Percentiles rank a stretch among this genome's conserved stretches.
These are phyloP conservation scores for Bipolaris victoriae DNA, from an alignment of 2,329 filamentous ascomycete genomes.

Conservation along the genomic window DNA sequence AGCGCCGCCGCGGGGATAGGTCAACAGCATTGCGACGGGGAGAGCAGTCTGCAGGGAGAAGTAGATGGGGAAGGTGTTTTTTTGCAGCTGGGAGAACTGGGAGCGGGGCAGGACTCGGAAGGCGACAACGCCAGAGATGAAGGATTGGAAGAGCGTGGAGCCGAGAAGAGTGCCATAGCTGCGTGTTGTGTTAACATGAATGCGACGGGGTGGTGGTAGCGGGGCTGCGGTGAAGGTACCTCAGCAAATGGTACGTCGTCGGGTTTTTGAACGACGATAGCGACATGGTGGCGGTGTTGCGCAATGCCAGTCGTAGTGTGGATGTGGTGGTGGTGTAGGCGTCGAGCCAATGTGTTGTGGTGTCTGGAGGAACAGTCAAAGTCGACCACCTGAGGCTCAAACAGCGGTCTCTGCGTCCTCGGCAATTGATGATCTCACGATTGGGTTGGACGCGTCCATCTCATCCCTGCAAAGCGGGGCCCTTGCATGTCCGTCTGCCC, in stretches of 20 bases:
- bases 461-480: slow-evolving; percentile 9
- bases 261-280: slow-evolving; percentile 63
- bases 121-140: slow-evolving; percentile 74
- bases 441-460: slow-evolving; percentile 9
- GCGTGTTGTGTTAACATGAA: slow-evolving; percentile 1
- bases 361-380: background rate
- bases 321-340: background rate
- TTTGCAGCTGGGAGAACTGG: slow-evolving; percentile 81
- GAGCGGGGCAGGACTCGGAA: slow-evolving; percentile 78
- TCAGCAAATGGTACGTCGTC: slow-evolving; percentile 77
- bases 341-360: background rate
- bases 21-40: slow-evolving; percentile 75
- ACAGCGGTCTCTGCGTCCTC: slow-evolving; percentile 11
- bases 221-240: slow-evolving; percentile 54
- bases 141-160: slow-evolving; percentile 86
- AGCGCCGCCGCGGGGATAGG: slow-evolving; percentile 64
- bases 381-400: background rate
- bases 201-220: background rate
- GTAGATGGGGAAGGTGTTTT: slow-evolving; percentile 80
- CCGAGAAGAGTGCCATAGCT: slow-evolving; percentile 91
- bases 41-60: slow-evolving; percentile 82
- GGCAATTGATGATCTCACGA: slow-evolving; percentile 33
- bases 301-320: background rate
- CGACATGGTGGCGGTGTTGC: slow-evolving; percentile 41
- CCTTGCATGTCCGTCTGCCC: background rate